These are phyloP conservation scores for Hypseocharis bilobata DNA, from an alignment of 441 rosid genomes.

Conservation along the genomic window DNA sequence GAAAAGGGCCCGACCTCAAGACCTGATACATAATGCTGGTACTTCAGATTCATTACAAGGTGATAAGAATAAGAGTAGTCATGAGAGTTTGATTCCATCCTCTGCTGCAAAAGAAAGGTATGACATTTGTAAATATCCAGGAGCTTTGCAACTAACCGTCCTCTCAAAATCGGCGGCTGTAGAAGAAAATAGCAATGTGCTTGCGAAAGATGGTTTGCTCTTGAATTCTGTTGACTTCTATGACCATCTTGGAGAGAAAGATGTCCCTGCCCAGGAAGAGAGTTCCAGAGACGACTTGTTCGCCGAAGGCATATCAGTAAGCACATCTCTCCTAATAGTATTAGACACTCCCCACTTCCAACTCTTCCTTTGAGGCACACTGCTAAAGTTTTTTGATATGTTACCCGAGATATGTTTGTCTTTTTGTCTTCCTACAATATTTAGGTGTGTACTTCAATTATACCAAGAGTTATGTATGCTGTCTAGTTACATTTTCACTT, in stretches of 20 bases:
- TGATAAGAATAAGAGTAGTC: conserved; percentile 21
- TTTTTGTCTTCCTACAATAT: too few species aligned
- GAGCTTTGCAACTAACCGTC: conserved; percentile 19
- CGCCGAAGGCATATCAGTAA: conserved; percentile 33
- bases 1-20: conserved; percentile 38
- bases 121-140: conserved; percentile 22
- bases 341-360: neutral
- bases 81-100: conserved; percentile 17
- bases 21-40: conserved; percentile 19
- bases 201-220: conserved; percentile 23
- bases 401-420: neutral
- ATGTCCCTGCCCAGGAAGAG: conserved; percentile 22
- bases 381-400: neutral
- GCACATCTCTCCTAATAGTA: conserved; percentile 2
- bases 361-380: neutral
- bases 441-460: too few species aligned
- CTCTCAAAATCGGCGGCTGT: conserved; percentile 18
- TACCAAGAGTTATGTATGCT: conserved; percentile 1
- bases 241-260: conserved; percentile 17
- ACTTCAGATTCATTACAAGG: conserved; percentile 22
- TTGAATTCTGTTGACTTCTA: conserved; percentile 17
- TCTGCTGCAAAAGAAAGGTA: conserved; percentile 23
- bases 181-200: conserved; percentile 19
- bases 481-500: conserved; percentile 9
- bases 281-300: conserved; percentile 16